phyloP scores from a whole-genome alignment of 2,329 filamentous ascomycete species.

The Stemphylium vesicarium region DNA sequence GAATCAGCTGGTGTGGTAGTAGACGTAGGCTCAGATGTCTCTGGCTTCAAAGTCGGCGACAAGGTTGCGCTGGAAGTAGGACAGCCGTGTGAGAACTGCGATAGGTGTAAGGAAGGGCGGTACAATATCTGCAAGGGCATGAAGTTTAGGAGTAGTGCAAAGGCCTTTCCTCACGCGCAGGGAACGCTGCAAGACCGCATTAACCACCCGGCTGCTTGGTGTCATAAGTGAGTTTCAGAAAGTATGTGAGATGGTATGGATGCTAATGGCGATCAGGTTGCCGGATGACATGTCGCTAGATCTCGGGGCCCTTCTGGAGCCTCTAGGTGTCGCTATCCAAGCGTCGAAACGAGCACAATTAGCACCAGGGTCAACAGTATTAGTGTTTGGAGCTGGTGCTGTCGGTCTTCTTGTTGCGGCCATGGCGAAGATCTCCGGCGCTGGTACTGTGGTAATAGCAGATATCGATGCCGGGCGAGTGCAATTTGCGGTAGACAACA shows the following conservation, averaged over 20 bases:
- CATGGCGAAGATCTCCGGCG: constrained; percentile 61
- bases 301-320: constrained; percentile 66
- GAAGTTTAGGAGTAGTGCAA: constrained; percentile 65
- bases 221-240: constrained; percentile 55
- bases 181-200: constrained; percentile 68
- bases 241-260: not conserved
- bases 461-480: constrained; percentile 65
- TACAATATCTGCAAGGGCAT: constrained; percentile 69
- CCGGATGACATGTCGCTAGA: constrained; percentile 60
- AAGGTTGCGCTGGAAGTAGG: constrained; percentile 93
- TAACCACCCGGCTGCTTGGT: constrained; percentile 67
- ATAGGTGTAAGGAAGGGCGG: constrained; percentile 61
- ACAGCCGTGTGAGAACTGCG: constrained; percentile 74
- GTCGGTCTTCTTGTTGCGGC: constrained; percentile 66
- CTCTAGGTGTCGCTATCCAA: constrained; percentile 66
- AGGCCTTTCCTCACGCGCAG: constrained; percentile 66
- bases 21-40: constrained; percentile 69
- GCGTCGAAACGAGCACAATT: constrained; percentile 62
- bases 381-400: constrained; percentile 67
- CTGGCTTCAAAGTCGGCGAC: constrained; percentile 72
- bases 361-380: constrained; percentile 55
- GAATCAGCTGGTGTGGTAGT: constrained; percentile 82
- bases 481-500: constrained; percentile 60
- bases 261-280: constrained; percentile 43
- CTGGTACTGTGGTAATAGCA: constrained; percentile 63